Evolutionary conservation across 495 filamentous ascomycete species (phyloP).

Genomic region (Tricharina praecox): DNA sequence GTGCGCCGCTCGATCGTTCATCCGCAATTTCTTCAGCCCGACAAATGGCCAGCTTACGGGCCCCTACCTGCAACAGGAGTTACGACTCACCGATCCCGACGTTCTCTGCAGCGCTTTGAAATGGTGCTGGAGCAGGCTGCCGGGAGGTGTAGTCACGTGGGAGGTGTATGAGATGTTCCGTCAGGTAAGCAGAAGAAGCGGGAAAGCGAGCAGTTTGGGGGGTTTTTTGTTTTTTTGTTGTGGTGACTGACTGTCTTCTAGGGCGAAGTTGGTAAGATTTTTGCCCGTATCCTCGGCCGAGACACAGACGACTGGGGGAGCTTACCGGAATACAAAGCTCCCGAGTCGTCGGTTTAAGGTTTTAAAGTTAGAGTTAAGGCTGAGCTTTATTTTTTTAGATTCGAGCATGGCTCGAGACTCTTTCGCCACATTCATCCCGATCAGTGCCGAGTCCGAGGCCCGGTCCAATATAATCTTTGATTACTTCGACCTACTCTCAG

Average conservation of each 20-base stretch:
- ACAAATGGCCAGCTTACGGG: constrained; percentile 38
- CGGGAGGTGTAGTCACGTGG: constrained; percentile 89
- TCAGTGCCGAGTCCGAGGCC: constrained; percentile 78
- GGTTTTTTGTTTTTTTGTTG: constrained; percentile 35
- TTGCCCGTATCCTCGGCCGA: neutral
- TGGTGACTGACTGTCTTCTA: neutral
- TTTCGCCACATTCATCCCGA: constrained; percentile 88
- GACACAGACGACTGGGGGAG: too few species aligned
- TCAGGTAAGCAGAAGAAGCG: constrained; percentile 85
- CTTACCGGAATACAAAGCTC: too few species aligned
- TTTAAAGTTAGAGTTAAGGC: constrained; percentile 1
- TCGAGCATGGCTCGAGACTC: constrained; percentile 82
- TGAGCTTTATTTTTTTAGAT: constrained; percentile 37
- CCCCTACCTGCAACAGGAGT: constrained; percentile 59
- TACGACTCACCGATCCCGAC: constrained; percentile 89
- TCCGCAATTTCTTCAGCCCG: constrained; percentile 77
- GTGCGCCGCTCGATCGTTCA: constrained; percentile 74
- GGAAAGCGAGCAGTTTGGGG: too few species aligned
- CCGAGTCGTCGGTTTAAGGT: too few species aligned
- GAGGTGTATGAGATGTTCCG: constrained; percentile 92
- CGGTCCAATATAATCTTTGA: constrained; percentile 81
- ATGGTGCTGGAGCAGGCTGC: constrained; percentile 95
- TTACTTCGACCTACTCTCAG: constrained; percentile 87
- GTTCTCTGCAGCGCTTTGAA: constrained; percentile 87
- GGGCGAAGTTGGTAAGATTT: constrained; percentile 5